These are phyloP conservation scores for Fusarium temperatum DNA, from an alignment of 2,329 filamentous ascomycete genomes.

Conservation along the genomic window DNA sequence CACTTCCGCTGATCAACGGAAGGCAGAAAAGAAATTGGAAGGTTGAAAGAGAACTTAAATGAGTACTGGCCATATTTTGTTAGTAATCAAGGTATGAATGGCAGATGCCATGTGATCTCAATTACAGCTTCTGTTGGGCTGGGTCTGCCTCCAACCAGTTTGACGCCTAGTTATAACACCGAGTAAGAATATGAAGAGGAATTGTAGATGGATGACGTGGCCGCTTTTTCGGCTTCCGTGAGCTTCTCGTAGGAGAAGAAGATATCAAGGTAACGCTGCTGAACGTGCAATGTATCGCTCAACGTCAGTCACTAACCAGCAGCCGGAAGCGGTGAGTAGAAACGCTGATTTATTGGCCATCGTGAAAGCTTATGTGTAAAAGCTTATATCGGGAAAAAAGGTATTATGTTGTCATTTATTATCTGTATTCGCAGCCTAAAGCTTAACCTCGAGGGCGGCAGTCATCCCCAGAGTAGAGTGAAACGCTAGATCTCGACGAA, in stretches of 20 bases:
- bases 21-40: not conserved
- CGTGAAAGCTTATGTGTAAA: accelerated
- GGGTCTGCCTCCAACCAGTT: no score
- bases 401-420: no score
- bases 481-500: not conserved
- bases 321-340: not conserved
- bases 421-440: no score
- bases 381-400: no score
- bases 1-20: not conserved
- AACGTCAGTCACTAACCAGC: not conserved
- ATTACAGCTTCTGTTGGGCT: not conserved
- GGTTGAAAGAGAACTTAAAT: accelerated
- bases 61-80: not conserved
- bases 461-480: no score
- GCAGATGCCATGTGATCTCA: accelerated
- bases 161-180: not conserved
- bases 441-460: no score
- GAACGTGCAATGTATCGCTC: not conserved
- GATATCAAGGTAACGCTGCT: no score
- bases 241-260: accelerated
- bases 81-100: accelerated
- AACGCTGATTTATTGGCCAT: no score
- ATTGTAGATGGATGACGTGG: accelerated
- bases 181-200: no score
- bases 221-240: accelerated